These are phyloP conservation scores for Fulvia fulva DNA, from an alignment of 2,329 filamentous ascomycete species.

Conservation along the genomic window DNA sequence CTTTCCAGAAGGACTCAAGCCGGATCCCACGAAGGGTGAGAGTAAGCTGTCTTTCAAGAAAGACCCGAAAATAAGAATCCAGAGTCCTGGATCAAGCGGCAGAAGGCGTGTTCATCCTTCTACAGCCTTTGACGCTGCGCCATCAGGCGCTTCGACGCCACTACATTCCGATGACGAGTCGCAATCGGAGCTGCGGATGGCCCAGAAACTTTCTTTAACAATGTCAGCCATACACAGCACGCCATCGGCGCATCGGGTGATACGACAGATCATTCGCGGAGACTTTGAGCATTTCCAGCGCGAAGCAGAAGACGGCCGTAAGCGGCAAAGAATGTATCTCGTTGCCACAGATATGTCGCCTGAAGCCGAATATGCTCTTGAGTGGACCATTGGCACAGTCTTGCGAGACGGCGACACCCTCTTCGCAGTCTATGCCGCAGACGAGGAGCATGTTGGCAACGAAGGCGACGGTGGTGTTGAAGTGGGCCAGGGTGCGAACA, in stretches of 20 bases:
- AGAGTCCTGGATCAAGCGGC: slow-evolving; percentile 23
- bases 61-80: slow-evolving; percentile 28
- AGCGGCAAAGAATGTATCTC: slow-evolving; percentile 80
- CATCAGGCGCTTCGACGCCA: slow-evolving; percentile 55
- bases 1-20: slow-evolving; percentile 23
- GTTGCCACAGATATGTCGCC: slow-evolving; percentile 95
- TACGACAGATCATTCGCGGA: slow-evolving; percentile 86
- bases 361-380: slow-evolving; percentile 88
- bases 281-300: slow-evolving; percentile 74
- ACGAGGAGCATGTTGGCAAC: slow-evolving; percentile 66
- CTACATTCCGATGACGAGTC: slow-evolving; percentile 82
- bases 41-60: slow-evolving; percentile 28
- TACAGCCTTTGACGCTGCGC: slow-evolving; percentile 74
- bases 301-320: slow-evolving; percentile 72
- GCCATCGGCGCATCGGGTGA: slow-evolving; percentile 71
- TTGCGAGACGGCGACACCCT: slow-evolving; percentile 91
- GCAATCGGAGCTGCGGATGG: slow-evolving; percentile 76
- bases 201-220: slow-evolving; percentile 77
- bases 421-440: slow-evolving; percentile 87
- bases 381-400: slow-evolving; percentile 96
- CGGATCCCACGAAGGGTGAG: slow-evolving; percentile 35
- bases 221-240: slow-evolving; percentile 76
- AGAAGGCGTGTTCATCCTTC: slow-evolving; percentile 61
- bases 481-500: slow-evolving; percentile 68
- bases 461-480: slow-evolving; percentile 47